Percentiles rank a stretch among this genome's conserved stretches.
Evolutionary conservation across 768 basidiomycete species (phyloP).

Genomic region (Hericium rajendrae): DNA sequence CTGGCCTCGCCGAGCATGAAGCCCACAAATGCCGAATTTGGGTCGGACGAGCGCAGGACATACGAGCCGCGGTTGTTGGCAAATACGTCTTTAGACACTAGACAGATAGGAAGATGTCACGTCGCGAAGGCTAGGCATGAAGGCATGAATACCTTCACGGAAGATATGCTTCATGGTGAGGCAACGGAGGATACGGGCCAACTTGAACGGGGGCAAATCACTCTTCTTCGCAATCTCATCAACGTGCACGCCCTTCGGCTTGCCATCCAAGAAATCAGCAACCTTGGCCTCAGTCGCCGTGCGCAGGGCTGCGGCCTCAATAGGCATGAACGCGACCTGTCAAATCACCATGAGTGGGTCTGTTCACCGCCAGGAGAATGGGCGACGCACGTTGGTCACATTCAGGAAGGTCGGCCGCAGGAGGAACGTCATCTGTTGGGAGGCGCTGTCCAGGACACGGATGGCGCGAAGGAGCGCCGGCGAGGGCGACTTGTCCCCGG

Average conservation of each 20-base stretch:
- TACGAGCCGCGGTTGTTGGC: constrained; percentile 33
- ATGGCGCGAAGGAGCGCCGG: constrained; percentile 10
- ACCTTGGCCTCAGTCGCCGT: constrained; percentile 27
- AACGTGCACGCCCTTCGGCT: constrained; percentile 29
- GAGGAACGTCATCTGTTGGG: constrained; percentile 14
- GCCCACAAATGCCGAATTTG: constrained; percentile 19
- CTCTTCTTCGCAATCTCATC: constrained; percentile 22
- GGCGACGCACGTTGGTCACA: constrained; percentile 11
- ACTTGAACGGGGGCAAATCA: constrained; percentile 25
- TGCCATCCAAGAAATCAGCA: constrained; percentile 27
- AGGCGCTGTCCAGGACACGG: constrained; percentile 16
- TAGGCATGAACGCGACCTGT: constrained; percentile 3
- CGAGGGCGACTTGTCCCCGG: constrained; percentile 5
- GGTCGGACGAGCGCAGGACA: constrained; percentile 23
- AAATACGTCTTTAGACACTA: constrained; percentile 29
- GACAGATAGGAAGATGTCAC: background rate
- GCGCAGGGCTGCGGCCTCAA: constrained; percentile 21
- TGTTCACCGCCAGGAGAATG: background rate
- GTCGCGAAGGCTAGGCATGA: background rate
- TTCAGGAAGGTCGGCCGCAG: constrained; percentile 12
- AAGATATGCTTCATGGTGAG: constrained; percentile 33
- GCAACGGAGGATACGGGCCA: constrained; percentile 29
- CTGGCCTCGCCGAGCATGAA: constrained; percentile 12
- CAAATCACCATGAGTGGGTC: too few species aligned
- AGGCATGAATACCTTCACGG: constrained; percentile 23